Conservation (phyloP, 2,329 filamentous ascomycete genomes). For the Exophiala sp. region DNA sequence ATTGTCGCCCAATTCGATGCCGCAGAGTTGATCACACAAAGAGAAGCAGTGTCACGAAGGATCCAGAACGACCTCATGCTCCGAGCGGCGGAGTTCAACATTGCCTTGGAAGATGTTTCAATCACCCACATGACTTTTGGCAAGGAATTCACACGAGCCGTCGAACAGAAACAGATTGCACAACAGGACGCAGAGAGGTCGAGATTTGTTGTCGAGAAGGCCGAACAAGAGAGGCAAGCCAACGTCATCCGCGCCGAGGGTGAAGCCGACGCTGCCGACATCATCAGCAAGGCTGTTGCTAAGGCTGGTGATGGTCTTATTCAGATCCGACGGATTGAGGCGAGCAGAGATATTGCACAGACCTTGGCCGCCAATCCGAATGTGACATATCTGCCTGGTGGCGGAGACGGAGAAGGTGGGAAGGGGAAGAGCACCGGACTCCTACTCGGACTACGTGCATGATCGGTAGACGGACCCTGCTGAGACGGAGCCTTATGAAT, state of each 20-base stretch:
- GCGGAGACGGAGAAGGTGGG: constrained; percentile 49
- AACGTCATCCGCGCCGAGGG: constrained; percentile 98
- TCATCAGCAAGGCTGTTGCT: constrained; percentile 86
- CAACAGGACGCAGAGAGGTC: constrained; percentile 98
- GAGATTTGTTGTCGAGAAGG: constrained; percentile 96
- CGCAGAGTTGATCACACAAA: constrained; percentile 96
- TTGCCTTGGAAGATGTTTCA: constrained; percentile 94
- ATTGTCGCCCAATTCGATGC: constrained; percentile 99
- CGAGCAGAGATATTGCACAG: constrained; percentile 88
- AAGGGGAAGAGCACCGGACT: constrained; percentile 62
- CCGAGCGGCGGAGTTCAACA: constrained; percentile 96
- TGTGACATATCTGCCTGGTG: constrained; percentile 85
- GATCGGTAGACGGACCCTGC: neutral
- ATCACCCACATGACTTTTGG: constrained; percentile 99
- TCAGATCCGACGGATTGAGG: constrained; percentile 95
- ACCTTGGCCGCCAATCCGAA: constrained; percentile 87
- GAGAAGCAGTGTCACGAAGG: constrained; percentile 90
- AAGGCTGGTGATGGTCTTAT: constrained; percentile 91
- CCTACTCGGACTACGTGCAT: constrained; percentile 52
- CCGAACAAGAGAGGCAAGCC: constrained; percentile 96
- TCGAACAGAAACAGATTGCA: constrained; percentile 99
- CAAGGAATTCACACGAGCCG: constrained; percentile 95
- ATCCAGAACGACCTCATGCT: constrained; percentile 89
- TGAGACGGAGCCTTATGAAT: neutral
- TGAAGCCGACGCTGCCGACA: constrained; percentile 93